These are phyloP conservation scores for Rhynchospora pubera DNA, from an alignment of 176 grass and related monocot genomes.

Conservation along the genomic window DNA sequence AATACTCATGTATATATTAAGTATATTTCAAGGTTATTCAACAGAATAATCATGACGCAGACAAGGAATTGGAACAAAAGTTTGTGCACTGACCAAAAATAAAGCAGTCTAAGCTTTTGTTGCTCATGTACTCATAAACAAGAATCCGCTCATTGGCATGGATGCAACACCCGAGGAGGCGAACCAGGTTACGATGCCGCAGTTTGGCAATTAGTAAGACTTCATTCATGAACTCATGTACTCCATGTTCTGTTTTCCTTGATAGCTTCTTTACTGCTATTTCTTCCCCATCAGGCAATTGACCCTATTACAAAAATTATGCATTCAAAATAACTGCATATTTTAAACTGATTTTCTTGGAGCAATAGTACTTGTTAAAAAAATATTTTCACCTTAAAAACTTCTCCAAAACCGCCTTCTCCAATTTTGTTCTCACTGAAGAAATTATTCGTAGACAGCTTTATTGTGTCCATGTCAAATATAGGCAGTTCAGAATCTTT, in stretches of 20 bases:
- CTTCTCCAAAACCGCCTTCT: conserved; percentile 42
- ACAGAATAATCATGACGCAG: not conserved
- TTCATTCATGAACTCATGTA: conserved; percentile 43
- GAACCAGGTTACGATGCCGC: conserved; percentile 52
- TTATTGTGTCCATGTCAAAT: conserved; percentile 23
- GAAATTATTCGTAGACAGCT: conserved; percentile 40
- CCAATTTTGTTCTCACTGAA: conserved; percentile 34
- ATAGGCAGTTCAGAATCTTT: conserved; percentile 21
- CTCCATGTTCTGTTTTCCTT: conserved; percentile 22
- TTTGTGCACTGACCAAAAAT: conserved; percentile 29
- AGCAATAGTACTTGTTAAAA: not conserved
- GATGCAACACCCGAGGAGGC: conserved; percentile 36
- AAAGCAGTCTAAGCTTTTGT: conserved; percentile 52
- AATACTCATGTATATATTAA: not conserved
- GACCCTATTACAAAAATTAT: conserved; percentile 23
- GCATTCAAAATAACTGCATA: not conserved
- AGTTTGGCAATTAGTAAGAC: conserved; percentile 45
- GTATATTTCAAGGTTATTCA: not conserved
- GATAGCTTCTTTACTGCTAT: conserved; percentile 49
- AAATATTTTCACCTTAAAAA: conserved; percentile 37
- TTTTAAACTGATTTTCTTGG: not conserved
- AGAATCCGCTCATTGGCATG: conserved; percentile 43
- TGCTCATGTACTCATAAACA: conserved; percentile 50
- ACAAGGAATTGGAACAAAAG: not conserved
- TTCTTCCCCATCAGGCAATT: conserved; percentile 29